Conservation (phyloP, 1,139 yeast genomes). For the Yamadazyma triangularis region DNA sequence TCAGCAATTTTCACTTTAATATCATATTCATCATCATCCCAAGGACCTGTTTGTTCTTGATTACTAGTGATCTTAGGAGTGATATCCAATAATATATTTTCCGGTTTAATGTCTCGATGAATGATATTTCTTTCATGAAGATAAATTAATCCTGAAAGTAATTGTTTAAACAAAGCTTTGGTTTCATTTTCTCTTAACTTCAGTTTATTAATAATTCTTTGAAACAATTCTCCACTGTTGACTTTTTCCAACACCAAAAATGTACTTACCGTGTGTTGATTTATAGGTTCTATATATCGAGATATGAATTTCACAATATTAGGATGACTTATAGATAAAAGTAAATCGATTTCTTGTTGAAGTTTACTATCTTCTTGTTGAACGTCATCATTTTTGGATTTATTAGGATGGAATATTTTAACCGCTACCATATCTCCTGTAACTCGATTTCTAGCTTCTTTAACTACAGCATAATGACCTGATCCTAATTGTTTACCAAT, state of each 20-base stretch:
- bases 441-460: conserved; percentile 56
- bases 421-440: conserved; percentile 68
- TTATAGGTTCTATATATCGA: conserved; percentile 65
- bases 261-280: conserved; percentile 50
- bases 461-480: conserved; percentile 78
- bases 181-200: conserved; percentile 60
- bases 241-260: conserved; percentile 69
- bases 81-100: conserved; percentile 75
- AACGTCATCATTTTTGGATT: conserved; percentile 20
- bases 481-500: conserved; percentile 62
- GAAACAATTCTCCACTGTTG: conserved; percentile 71
- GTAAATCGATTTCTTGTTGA: conserved; percentile 63
- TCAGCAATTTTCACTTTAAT: conserved; percentile 74
- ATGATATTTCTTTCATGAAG: conserved; percentile 74
- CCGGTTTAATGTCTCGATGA: conserved; percentile 88
- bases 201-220: conserved; percentile 61
- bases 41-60: conserved; percentile 65
- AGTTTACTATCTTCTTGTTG: conserved; percentile 48
- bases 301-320: conserved; percentile 66
- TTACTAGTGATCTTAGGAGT: conserved; percentile 35
- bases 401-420: conserved; percentile 71
- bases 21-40: conserved; percentile 61
- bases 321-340: conserved; percentile 64
- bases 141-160: conserved; percentile 58
- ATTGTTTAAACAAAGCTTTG: conserved; percentile 54